phyloP scores from a whole-genome alignment of 2,329 filamentous ascomycete species.

The Ascochyta viciae-villosae region DNA sequence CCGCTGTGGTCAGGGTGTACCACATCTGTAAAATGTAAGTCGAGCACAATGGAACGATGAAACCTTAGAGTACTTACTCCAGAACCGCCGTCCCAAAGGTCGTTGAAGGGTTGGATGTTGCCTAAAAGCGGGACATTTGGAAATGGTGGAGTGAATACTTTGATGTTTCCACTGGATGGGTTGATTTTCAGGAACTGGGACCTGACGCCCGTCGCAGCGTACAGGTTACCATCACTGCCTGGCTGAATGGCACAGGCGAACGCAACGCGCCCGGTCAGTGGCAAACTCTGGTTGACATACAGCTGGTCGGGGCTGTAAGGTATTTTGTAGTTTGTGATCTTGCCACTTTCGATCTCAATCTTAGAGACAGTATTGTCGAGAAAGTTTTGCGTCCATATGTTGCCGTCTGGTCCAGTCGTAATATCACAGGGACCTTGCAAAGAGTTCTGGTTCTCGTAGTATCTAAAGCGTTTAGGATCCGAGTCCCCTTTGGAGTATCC shows the following conservation, averaged over 20 bases:
- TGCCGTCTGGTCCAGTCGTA: constrained; percentile 14
- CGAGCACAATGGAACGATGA: background rate
- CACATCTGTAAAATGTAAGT: constrained; percentile 10
- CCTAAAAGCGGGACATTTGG: constrained; percentile 18
- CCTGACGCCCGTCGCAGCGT: constrained; percentile 15
- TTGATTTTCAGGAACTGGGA: constrained; percentile 20
- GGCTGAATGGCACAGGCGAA: constrained; percentile 17
- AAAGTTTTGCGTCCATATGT: constrained; percentile 20
- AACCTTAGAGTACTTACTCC: background rate
- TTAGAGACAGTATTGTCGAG: constrained; percentile 17
- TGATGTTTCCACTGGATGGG: constrained; percentile 10
- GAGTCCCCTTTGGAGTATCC: constrained; percentile 18
- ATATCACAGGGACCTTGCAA: constrained; percentile 18
- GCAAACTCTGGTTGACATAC: constrained; percentile 10
- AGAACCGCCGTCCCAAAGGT: constrained; percentile 10
- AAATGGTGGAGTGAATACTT: constrained; percentile 16
- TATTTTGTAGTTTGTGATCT: constrained; percentile 15
- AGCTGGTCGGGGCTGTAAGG: constrained; percentile 15
- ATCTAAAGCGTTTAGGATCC: constrained; percentile 8
- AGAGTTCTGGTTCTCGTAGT: constrained; percentile 11
- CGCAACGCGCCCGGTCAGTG: constrained; percentile 12
- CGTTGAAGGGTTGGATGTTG: constrained; percentile 19
- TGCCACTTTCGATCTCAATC: constrained; percentile 13
- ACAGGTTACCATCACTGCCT: constrained; percentile 14
- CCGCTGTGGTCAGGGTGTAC: constrained; percentile 20